These are phyloP conservation scores for Suillus decipiens DNA, from an alignment of 768 basidiomycete species.

Conservation along the genomic window DNA sequence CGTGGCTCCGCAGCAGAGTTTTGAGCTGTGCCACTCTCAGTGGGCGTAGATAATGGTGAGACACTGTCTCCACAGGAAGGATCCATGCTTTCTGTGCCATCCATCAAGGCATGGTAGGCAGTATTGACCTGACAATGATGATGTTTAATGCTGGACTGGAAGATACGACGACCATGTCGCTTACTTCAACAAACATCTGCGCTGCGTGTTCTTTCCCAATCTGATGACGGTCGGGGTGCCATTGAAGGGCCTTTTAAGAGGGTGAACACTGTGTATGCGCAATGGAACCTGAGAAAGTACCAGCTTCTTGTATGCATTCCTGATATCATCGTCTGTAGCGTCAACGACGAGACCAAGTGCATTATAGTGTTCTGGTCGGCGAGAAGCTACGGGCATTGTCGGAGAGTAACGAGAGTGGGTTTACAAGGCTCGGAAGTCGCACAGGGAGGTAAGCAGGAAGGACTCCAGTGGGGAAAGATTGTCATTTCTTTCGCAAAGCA, in stretches of 20 bases:
- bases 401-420: slow-evolving; percentile 17
- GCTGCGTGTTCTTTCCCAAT: slow-evolving; percentile 53
- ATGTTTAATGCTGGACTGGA: background rate
- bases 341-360: slow-evolving; percentile 46
- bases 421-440: slow-evolving; percentile 10
- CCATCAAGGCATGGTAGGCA: slow-evolving; percentile 57
- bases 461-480: slow-evolving; percentile 14
- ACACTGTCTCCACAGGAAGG: slow-evolving; percentile 30
- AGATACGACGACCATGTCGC: slow-evolving; percentile 17
- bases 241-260: slow-evolving; percentile 52
- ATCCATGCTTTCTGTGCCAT: slow-evolving; percentile 38
- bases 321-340: slow-evolving; percentile 54
- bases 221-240: slow-evolving; percentile 68
- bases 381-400: slow-evolving; percentile 27
- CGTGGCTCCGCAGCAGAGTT: slow-evolving; percentile 17
- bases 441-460: slow-evolving; percentile 14
- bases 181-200: slow-evolving; percentile 60
- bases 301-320: slow-evolving; percentile 61
- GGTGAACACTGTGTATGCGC: slow-evolving; percentile 22
- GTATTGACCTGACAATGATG: slow-evolving; percentile 44
- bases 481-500: slow-evolving; percentile 16
- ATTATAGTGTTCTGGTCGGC: slow-evolving; percentile 35
- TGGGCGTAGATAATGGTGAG: slow-evolving; percentile 23
- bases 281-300: slow-evolving; percentile 39
- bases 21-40: slow-evolving; percentile 23